phyloP scores from a whole-genome alignment of 1,284 basidiomycete species.

The Phylloporus sp. region DNA sequence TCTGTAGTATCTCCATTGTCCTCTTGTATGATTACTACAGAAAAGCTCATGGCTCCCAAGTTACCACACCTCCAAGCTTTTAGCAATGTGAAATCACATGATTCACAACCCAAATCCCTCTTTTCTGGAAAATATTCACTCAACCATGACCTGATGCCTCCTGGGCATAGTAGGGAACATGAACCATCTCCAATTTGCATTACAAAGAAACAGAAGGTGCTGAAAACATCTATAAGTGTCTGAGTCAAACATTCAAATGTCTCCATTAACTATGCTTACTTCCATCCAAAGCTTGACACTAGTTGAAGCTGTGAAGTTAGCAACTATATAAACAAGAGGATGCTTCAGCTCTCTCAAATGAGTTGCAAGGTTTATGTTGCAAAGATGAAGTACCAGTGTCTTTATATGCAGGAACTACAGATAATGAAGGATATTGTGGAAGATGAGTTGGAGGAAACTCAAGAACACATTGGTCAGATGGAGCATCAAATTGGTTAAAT shows the following conservation, averaged over 20 bases:
- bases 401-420: background rate
- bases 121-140: background rate
- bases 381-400: conserved; percentile 1
- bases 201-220: background rate
- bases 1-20: background rate
- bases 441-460: background rate
- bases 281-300: background rate
- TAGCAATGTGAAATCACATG: background rate
- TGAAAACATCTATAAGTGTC: background rate
- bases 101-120: background rate
- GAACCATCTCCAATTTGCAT: background rate
- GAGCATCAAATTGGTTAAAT: background rate
- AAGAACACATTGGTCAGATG: background rate
- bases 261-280: background rate
- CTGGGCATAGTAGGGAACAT: background rate
- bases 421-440: background rate
- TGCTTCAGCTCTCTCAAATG: background rate
- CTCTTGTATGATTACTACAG: background rate
- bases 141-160: background rate
- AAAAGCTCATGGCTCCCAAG: background rate
- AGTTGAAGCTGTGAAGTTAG: too few species aligned
- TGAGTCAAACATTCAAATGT: background rate
- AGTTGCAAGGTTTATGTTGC: background rate
- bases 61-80: background rate
- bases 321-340: background rate